Evolutionary conservation across 2,329 filamentous ascomycete genomes (phyloP), one percentile per base, ranked within the genome.

Genomic region (Biscogniauxia sp.): DNA sequence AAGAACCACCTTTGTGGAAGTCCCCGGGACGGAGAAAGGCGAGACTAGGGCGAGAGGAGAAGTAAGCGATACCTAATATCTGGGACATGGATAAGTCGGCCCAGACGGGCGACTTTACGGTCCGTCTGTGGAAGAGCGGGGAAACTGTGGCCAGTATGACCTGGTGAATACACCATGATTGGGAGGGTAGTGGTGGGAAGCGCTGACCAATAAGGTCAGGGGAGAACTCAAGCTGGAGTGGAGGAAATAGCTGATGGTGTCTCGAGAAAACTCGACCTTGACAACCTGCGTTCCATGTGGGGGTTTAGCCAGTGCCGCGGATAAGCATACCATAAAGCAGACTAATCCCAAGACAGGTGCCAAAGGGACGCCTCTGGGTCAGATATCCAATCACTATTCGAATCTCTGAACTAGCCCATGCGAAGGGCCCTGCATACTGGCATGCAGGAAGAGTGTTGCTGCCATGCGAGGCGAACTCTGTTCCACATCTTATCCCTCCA

Each of bases 261-360:
- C 51, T 52, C 23, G 9, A 17, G 19, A 23, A 52, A 20, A 26
- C 51, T 52, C 11, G n/a, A 26, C 5, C 11, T 26, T 52, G 20
- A 23, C 8, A 55, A 55, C 2, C 59, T 56, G 37, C 37, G 54
- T 57, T 54, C 53, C 26, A 54, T 61, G 64, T 67, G 59, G 59
- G 65, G 62, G 57, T 50, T 28, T 25, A 63, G 54, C 53, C 59
- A 60, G 62, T 63, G 56, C 56, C 61, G 59, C 37, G 37, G 37
- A 45, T 45, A 45, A n/a, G 37, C 32, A 45, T 45, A 45, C 11
- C 37, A 45, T 45, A 45, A 45, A 9, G 37, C 17, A 6, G 13
- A 45, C 37, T 45, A 45, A 2, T n/a, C 37, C 37, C 1, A 45
- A n/a, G 51, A 52, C 49, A 51, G 51, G 51, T 26, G 51, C 19